Percentiles rank a stretch among this genome's conserved stretches.
phyloP scores from a whole-genome alignment of 495 filamentous ascomycete genomes.

The Hypoxylon crocopeplum region DNA sequence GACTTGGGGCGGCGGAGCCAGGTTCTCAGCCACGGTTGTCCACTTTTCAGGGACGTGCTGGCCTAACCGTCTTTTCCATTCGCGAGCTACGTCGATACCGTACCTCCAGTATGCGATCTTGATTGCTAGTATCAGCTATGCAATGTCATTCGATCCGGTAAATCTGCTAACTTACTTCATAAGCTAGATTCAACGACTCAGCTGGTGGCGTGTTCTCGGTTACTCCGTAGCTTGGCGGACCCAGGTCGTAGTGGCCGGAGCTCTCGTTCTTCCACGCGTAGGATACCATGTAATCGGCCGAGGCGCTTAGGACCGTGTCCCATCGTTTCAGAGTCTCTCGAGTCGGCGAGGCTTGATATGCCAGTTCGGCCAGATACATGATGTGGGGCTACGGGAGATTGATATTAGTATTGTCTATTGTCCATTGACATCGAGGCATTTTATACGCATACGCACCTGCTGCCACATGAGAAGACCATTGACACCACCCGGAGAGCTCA shows the following conservation, averaged over 20 bases:
- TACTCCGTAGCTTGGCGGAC: constrained; percentile 52
- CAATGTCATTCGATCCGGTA: neutral
- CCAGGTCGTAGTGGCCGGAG: constrained; percentile 48
- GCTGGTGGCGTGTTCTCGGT: constrained; percentile 50
- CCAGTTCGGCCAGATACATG: constrained; percentile 50
- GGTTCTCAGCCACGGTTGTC: constrained; percentile 43
- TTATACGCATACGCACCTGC: constrained; percentile 38
- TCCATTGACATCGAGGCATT: neutral
- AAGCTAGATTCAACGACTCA: constrained; percentile 46
- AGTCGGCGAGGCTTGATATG: constrained; percentile 44
- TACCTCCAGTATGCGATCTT: constrained; percentile 57
- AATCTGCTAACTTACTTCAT: constrained; percentile 22
- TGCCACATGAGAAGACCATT: constrained; percentile 53
- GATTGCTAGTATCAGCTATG: constrained; percentile 1
- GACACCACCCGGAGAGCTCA: constrained; percentile 53
- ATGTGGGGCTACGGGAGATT: constrained; percentile 38
- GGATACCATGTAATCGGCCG: constrained; percentile 51
- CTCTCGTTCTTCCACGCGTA: constrained; percentile 51
- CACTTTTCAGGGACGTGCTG: constrained; percentile 44
- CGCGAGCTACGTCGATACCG: constrained; percentile 45
- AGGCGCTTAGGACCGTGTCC: constrained; percentile 44
- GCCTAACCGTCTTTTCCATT: constrained; percentile 41
- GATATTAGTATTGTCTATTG: neutral
- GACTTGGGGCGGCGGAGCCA: constrained; percentile 45
- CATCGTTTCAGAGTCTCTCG: constrained; percentile 45